Evolutionary conservation across 179 eudicot genomes (phyloP).

Genomic region (Silene noctiflora): DNA sequence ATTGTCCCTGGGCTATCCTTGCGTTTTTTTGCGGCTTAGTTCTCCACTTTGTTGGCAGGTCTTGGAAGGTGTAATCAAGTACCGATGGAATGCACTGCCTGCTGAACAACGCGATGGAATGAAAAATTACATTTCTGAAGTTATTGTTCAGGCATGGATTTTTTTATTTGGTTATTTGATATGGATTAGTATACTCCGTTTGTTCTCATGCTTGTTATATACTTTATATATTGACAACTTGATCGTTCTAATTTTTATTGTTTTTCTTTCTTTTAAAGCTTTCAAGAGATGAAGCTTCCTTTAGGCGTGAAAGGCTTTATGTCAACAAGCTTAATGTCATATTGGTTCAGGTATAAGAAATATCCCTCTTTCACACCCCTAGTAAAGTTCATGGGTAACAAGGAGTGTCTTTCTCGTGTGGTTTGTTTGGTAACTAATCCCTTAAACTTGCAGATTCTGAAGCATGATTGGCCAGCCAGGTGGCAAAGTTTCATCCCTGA

Average conservation of each 20-base stretch:
- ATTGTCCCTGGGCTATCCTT: not conserved
- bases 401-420: not conserved
- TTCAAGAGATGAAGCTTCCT: slow-evolving; percentile 83
- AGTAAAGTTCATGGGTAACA: not conserved
- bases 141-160: slow-evolving; percentile 68
- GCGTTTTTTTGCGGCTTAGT: not conserved
- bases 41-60: slow-evolving; percentile 41
- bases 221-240: not conserved
- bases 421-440: not conserved
- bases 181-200: not conserved
- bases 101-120: slow-evolving; percentile 91
- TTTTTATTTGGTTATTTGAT: not conserved
- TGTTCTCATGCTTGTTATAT: not conserved
- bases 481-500: slow-evolving; percentile 98
- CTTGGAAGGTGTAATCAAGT: slow-evolving; percentile 93
- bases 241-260: not conserved
- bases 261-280: slow-evolving; percentile 37
- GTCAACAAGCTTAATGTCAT: slow-evolving; percentile 89
- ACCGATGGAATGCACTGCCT: slow-evolving; percentile 98
- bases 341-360: slow-evolving; percentile 72
- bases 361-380: not conserved
- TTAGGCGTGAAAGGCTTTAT: slow-evolving; percentile 87
- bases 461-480: slow-evolving; percentile 98
- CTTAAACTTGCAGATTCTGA: slow-evolving; percentile 62
- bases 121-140: slow-evolving; percentile 94